Evolutionary conservation across 768 basidiomycete genomes (phyloP).

Genomic region (Lepiota subincarnata): DNA sequence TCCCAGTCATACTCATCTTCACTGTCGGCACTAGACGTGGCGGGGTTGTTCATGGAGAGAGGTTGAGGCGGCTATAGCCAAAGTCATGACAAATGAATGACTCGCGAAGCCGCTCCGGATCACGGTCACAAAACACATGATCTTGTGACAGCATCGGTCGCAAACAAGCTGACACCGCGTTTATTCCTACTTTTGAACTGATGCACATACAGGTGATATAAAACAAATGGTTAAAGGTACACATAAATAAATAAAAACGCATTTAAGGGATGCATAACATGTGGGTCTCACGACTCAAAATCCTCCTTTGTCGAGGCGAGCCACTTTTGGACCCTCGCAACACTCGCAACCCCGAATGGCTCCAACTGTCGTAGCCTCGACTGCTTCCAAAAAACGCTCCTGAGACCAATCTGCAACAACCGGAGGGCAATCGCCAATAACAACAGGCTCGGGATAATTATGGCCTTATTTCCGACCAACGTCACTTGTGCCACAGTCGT

Average conservation of each 20-base stretch:
- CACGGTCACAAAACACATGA: no score
- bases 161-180: no score
- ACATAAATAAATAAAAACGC: no score
- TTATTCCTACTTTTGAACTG: no score
- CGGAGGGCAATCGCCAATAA: neutral
- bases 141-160: no score
- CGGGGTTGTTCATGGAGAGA: slow-evolving; percentile 3
- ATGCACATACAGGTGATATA: no score
- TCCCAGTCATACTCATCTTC: slow-evolving; percentile 83
- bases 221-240: no score
- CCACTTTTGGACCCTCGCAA: slow-evolving; percentile 3
- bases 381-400: slow-evolving; percentile 8
- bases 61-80: neutral
- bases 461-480: slow-evolving; percentile 1
- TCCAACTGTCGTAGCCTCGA: slow-evolving; percentile 2
- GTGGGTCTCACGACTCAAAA: neutral
- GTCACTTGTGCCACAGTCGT: slow-evolving; percentile 1
- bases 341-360: slow-evolving; percentile 4
- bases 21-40: slow-evolving; percentile 31
- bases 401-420: neutral
- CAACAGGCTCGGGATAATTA: slow-evolving; percentile 4
- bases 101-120: neutral
- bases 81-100: slow-evolving; percentile 12
- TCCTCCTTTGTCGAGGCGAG: neutral
- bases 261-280: no score